Conservation (phyloP, 768 basidiomycete genomes). For the Auricularia cornea region DNA sequence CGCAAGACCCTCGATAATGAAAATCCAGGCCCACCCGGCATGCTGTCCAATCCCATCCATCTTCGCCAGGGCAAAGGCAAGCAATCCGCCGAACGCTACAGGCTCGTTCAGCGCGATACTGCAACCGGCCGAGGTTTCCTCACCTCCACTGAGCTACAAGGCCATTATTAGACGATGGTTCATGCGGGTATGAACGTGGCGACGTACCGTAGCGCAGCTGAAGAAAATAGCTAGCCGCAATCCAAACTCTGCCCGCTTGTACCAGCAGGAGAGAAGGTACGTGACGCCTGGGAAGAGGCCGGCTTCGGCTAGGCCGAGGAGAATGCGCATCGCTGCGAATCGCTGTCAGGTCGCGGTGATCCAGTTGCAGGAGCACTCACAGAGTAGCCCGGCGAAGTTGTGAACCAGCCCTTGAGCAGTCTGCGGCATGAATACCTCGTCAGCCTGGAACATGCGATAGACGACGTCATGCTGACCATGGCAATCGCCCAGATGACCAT, state of each 20-base stretch:
- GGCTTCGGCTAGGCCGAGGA: slow-evolving; percentile 50
- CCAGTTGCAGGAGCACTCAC: slow-evolving; percentile 34
- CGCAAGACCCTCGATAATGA: slow-evolving; percentile 60
- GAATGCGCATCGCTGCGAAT: slow-evolving; percentile 30
- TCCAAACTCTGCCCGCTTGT: slow-evolving; percentile 68
- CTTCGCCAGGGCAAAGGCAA: slow-evolving; percentile 49
- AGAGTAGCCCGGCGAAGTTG: slow-evolving; percentile 58
- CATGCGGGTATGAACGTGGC: not conserved
- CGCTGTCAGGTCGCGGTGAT: slow-evolving; percentile 21
- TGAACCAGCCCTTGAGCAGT: slow-evolving; percentile 57
- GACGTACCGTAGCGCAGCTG: slow-evolving; percentile 51
- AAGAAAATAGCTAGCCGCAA: slow-evolving; percentile 68
- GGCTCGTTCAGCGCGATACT: not conserved
- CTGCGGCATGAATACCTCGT: not conserved
- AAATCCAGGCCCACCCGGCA: slow-evolving; percentile 62
- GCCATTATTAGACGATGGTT: not conserved
- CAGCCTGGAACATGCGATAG: not conserved
- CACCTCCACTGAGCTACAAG: not conserved
- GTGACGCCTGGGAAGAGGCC: slow-evolving; percentile 48
- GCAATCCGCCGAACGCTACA: slow-evolving; percentile 49
- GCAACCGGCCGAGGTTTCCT: not conserved
- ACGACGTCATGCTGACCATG: slow-evolving; percentile 39
- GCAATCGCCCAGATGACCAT: slow-evolving; percentile 34
- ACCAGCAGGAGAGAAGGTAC: slow-evolving; percentile 67
- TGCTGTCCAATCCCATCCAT: slow-evolving; percentile 46